Base-by-base conservation (phyloP, 2,329 filamentous ascomycete species). In the Tolypocladium ophioglossoides region DNA sequence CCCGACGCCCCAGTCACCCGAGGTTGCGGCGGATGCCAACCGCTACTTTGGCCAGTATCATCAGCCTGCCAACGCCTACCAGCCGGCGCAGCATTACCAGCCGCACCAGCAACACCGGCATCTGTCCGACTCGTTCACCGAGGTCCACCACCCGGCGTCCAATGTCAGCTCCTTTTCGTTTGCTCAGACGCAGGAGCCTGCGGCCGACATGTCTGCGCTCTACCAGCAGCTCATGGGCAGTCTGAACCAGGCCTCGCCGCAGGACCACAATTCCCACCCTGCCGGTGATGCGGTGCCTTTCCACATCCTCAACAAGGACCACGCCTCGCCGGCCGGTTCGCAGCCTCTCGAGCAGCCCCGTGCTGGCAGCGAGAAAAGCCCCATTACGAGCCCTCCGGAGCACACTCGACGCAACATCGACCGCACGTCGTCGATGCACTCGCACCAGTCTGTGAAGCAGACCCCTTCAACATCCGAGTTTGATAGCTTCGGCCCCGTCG, bases 221-320 rank as follows among this genome's bases (percentile, higher is more conserved):
- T 71, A 70, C 55, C 69, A 72, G 59, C 68, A 71, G 54, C 56
- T 72, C 50, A 64, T 72, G 57, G 69, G 69, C 47, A 72, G 61
- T 27, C 57, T 72, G 52, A 63, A 64, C 37, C 65, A 71, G 56
- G 66, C 70, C 32, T 76, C 75, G 39, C 71, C 76, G 9, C 68
- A 73, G 49, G 70, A 69, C 54, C 67, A 67, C 51, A 70, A 55
- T 69, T n/a, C 71, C 37, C 70, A 71, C 68, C 61, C 24, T 55
- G 50, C 34, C 60, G 62, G 64, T 68, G 30, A 64, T 66, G 52
- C 66, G 71, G 24, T 64, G 68, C 52, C 70, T 46, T 71, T 77
- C 55, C 76, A 79, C 60, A 74, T 78, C 54, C 65, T 79, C 30
- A 79, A 79, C 66, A 82, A 80, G 67, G 71, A 72, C 20, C 66